A percentile compares a stretch with the other conserved stretches of the same genome.
Conservation (phyloP, 2,329 filamentous ascomycete genomes). For the Verticillium dahliae region DNA sequence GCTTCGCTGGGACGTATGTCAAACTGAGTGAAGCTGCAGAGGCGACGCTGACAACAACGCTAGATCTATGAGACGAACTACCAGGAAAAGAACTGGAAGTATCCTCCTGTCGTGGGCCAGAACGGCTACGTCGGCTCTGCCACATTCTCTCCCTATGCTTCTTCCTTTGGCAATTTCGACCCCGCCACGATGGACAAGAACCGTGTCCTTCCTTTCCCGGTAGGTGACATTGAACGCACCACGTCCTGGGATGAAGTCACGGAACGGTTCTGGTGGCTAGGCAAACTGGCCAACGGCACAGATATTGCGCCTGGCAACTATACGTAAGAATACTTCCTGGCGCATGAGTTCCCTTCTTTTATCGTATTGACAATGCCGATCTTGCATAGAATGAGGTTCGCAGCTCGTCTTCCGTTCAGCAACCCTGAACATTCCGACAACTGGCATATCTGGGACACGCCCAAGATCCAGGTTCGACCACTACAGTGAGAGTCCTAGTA, state of each 20-base stretch:
- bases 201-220: slow-evolving; percentile 15
- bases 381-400: slow-evolving; percentile 9
- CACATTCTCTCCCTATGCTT: slow-evolving; percentile 14
- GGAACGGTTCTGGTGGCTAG: slow-evolving; percentile 19
- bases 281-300: slow-evolving; percentile 18
- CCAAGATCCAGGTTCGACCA: slow-evolving; percentile 7
- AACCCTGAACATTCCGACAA: slow-evolving; percentile 12
- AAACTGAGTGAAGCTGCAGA: neutral
- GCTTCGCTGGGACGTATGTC: slow-evolving; percentile 10
- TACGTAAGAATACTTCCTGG: neutral
- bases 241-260: slow-evolving; percentile 6
- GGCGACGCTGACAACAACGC: neutral
- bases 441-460: slow-evolving; percentile 14
- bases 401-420: slow-evolving; percentile 12
- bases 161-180: slow-evolving; percentile 11
- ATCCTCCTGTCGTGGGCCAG: slow-evolving; percentile 18
- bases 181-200: slow-evolving; percentile 14
- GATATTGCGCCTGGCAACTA: slow-evolving; percentile 18
- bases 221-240: slow-evolving; percentile 12
- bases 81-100: slow-evolving; percentile 17
- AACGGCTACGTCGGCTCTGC: slow-evolving; percentile 20
- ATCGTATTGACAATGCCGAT: neutral
- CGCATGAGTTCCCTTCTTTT: neutral
- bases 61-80: slow-evolving; percentile 19
- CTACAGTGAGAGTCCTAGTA: neutral